A percentile compares a stretch with the other conserved stretches of the same genome.
phyloP scores from a whole-genome alignment of 1,139 yeast species.

The Lodderomyces beijingensis region DNA sequence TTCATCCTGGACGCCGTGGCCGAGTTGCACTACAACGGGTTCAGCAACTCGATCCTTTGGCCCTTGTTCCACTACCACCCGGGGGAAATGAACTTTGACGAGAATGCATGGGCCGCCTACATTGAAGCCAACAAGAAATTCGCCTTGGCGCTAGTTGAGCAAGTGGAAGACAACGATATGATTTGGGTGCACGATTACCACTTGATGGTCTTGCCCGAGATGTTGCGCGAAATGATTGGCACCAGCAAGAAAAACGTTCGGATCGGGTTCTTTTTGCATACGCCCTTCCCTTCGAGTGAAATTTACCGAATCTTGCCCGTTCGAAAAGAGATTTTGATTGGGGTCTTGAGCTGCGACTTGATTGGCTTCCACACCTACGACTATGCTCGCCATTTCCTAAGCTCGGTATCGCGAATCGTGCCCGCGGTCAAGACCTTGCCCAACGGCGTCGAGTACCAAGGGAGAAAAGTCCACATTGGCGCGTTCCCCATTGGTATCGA shows the following conservation, averaged over 20 bases:
- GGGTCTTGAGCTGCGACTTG: constrained; percentile 89
- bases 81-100: constrained; percentile 98
- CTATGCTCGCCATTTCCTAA: constrained; percentile 94
- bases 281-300: constrained; percentile 97
- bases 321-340: constrained; percentile 83
- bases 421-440: constrained; percentile 77
- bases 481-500: constrained; percentile 99
- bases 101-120: constrained; percentile 96
- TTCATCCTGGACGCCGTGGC: constrained; percentile 85
- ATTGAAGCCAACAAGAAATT: constrained; percentile 87
- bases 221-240: constrained; percentile 68
- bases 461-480: constrained; percentile 79
- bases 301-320: constrained; percentile 95
- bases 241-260: constrained; percentile 51
- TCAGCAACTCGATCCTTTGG: constrained; percentile 89
- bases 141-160: constrained; percentile 68
- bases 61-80: constrained; percentile 98
- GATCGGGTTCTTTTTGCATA: constrained; percentile 91
- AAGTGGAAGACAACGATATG: constrained; percentile 77
- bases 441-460: constrained; percentile 79
- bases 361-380: constrained; percentile 99
- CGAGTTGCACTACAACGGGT: constrained; percentile 94
- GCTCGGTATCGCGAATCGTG: constrained; percentile 85
- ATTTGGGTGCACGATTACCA: constrained; percentile 99
- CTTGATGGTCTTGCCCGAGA: constrained; percentile 88